These are phyloP conservation scores for Rhizoclosmatium globosum DNA, from an alignment of 192 early-diverging fungal genomes.

Conservation along the genomic window DNA sequence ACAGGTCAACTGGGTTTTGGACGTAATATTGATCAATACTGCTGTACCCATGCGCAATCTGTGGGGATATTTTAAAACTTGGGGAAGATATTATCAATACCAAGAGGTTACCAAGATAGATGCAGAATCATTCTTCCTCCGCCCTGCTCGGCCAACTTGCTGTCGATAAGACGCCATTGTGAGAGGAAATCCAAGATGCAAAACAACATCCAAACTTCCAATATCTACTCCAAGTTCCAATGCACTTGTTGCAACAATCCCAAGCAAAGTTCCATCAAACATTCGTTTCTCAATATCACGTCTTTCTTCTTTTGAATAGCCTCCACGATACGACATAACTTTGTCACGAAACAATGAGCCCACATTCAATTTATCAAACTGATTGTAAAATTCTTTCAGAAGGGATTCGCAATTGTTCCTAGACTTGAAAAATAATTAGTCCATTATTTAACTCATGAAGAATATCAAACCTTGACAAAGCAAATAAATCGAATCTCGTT, in stretches of 20 bases:
- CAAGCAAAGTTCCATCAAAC: constrained; percentile 69
- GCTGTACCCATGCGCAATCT: constrained; percentile 52
- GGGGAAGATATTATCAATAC: not conserved
- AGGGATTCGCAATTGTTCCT: constrained; percentile 61
- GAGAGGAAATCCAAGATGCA: constrained; percentile 79
- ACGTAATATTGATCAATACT: constrained; percentile 67
- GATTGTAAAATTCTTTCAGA: constrained; percentile 40
- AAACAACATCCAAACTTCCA: constrained; percentile 72
- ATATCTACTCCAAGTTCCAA: constrained; percentile 88
- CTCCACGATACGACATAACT: constrained; percentile 79
- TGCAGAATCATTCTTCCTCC: constrained; percentile 63
- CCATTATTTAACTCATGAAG: not conserved
- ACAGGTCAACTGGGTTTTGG: constrained; percentile 57
- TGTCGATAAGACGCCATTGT: constrained; percentile 68
- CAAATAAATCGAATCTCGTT: constrained; percentile 42
- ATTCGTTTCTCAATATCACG: constrained; percentile 73
- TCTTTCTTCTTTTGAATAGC: constrained; percentile 74
- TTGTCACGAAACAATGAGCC: constrained; percentile 12
- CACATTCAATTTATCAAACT: constrained; percentile 36
- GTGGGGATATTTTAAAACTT: not conserved
- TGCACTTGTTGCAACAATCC: constrained; percentile 79
- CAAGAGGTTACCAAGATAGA: constrained; percentile 63
- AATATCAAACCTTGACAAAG: constrained; percentile 47
- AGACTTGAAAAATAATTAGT: constrained; percentile 57
- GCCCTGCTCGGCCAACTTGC: constrained; percentile 80